Percentiles rank a stretch among this genome's conserved stretches.
These are phyloP conservation scores for Ophiostoma himal-ulmi DNA, from an alignment of 2,329 filamentous ascomycete genomes.

Conservation along the genomic window DNA sequence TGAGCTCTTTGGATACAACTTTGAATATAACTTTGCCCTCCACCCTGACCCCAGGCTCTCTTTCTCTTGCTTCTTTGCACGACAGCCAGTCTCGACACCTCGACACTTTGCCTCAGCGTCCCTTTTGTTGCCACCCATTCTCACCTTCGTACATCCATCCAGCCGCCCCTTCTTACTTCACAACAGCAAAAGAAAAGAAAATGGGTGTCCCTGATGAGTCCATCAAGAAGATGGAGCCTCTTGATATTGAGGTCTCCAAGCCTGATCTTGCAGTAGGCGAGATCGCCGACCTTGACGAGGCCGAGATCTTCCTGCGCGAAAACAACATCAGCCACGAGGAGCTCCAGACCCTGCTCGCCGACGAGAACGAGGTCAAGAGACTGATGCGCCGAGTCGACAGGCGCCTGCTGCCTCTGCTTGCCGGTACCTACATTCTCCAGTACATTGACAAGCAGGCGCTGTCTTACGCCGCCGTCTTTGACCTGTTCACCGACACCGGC, in stretches of 20 bases:
- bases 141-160: neutral
- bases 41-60: neutral
- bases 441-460: slow-evolving; percentile 17
- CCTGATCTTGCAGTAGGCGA: slow-evolving; percentile 7
- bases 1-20: neutral
- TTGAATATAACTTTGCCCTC: slow-evolving; percentile 4
- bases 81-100: slow-evolving; percentile 10
- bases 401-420: slow-evolving; percentile 14
- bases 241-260: slow-evolving; percentile 8
- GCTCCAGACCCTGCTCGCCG: slow-evolving; percentile 10
- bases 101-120: slow-evolving; percentile 8
- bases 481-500: slow-evolving; percentile 12
- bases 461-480: slow-evolving; percentile 15
- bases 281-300: slow-evolving; percentile 11
- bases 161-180: neutral
- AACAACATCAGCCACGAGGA: slow-evolving; percentile 16
- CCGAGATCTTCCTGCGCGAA: slow-evolving; percentile 14
- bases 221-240: slow-evolving; percentile 8
- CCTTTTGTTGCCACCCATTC: neutral
- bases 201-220: slow-evolving; percentile 10
- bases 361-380: slow-evolving; percentile 15
- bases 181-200: neutral
- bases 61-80: neutral
- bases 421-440: slow-evolving; percentile 11
- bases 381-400: slow-evolving; percentile 11